Conservation (phyloP, 257 asterid species). For the Henckelia pumila region DNA sequence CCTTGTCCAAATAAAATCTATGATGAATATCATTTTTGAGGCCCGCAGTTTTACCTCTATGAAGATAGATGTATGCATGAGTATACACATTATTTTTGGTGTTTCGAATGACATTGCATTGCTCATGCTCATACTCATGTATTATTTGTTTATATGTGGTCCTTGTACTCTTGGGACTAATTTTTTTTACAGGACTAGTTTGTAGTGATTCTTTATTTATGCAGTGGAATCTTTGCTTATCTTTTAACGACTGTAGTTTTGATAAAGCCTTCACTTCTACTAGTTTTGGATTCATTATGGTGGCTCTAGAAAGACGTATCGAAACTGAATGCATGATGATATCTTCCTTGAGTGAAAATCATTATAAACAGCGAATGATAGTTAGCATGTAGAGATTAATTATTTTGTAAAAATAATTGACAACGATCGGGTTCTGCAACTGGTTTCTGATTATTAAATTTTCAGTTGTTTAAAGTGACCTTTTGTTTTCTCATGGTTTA, state of each 20-base stretch:
- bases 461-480: no score
- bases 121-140: background rate
- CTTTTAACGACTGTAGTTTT: background rate
- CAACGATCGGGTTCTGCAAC: no score
- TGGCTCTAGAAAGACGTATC: no score
- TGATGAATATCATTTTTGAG: background rate
- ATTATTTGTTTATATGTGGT: background rate
- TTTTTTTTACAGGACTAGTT: background rate
- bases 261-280: background rate
- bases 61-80: background rate
- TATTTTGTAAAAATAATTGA: no score
- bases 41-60: background rate
- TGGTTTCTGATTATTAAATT: no score
- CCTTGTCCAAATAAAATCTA: background rate
- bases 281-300: no score
- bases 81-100: background rate
- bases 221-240: background rate
- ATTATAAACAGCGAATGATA: no score
- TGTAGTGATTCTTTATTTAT: background rate
- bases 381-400: no score
- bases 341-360: no score
- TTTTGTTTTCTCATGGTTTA: no score
- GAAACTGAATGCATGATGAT: no score
- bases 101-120: background rate
- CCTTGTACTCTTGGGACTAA: background rate